Conservation (phyloP, 305 asterid genomes). For the Fraxinus nigra region DNA sequence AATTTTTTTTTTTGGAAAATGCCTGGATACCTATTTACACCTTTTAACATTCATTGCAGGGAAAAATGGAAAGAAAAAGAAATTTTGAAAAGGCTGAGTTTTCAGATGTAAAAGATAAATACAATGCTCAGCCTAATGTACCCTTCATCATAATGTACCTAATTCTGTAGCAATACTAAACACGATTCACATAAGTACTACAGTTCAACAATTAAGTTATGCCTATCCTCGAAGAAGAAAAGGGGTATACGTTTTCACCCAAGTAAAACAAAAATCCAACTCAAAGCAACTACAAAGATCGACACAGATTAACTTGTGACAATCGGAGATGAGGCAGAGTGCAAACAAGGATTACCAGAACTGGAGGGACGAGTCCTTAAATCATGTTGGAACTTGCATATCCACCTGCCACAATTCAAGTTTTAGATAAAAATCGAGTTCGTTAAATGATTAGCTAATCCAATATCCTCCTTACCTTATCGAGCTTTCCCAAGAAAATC, state of each 20-base stretch:
- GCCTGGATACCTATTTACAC: neutral
- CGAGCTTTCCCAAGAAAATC: constrained; percentile 46
- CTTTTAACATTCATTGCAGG: neutral
- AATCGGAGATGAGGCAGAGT: neutral
- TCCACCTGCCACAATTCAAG: constrained; percentile 38
- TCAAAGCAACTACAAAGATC: neutral
- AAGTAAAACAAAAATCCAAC: neutral
- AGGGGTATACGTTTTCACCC: neutral
- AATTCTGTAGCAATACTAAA: neutral
- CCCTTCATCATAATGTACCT: neutral
- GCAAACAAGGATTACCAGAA: neutral
- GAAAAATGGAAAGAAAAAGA: neutral
- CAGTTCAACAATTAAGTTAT: neutral
- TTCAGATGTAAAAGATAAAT: neutral
- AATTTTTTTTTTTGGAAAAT: neutral
- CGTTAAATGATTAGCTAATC: constrained; percentile 3
- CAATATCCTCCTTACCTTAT: constrained; percentile 29
- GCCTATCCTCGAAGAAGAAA: neutral
- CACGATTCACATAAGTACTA: neutral
- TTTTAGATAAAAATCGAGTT: constrained; percentile 10
- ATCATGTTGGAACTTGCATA: constrained; percentile 32
- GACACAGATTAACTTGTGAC: neutral
- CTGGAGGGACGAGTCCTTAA: constrained; percentile 15
- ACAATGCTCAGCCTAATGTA: neutral
- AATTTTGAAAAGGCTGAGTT: neutral